A percentile compares a stretch with the other conserved stretches of the same genome.
Conservation (phyloP, 148 eudicot genomes). For the Rhododendron ferrugineum region DNA sequence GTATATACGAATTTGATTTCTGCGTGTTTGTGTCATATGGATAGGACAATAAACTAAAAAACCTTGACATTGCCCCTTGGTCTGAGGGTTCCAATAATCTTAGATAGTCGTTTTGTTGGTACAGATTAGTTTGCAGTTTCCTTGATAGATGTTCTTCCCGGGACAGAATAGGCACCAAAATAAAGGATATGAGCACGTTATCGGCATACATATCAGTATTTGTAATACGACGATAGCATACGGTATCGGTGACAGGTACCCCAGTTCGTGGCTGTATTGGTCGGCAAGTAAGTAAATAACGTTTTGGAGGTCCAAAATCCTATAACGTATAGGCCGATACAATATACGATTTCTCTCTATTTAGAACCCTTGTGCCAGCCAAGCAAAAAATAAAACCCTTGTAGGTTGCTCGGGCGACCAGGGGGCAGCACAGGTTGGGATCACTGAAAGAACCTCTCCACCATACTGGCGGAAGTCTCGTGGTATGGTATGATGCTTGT, state of each 20-base stretch:
- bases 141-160: neutral
- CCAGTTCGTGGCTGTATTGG: neutral
- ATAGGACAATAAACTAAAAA: neutral
- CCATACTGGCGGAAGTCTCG: neutral
- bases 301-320: neutral
- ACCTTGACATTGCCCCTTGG: neutral
- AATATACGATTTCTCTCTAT: neutral
- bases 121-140: neutral
- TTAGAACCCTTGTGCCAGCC: neutral
- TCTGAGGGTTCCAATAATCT: neutral
- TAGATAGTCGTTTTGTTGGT: neutral
- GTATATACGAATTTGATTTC: slow-evolving; percentile 12
- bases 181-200: neutral
- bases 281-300: neutral
- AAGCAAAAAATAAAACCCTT: no score
- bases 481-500: neutral
- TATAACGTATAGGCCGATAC: neutral
- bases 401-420: neutral
- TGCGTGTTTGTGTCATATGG: slow-evolving; percentile 3
- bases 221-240: neutral
- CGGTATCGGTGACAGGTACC: neutral
- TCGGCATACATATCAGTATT: neutral
- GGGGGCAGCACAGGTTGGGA: neutral
- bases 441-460: neutral
- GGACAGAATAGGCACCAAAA: neutral